Conservation (phyloP, 2,329 filamentous ascomycete genomes). For the Botrytis pseudocinerea region DNA sequence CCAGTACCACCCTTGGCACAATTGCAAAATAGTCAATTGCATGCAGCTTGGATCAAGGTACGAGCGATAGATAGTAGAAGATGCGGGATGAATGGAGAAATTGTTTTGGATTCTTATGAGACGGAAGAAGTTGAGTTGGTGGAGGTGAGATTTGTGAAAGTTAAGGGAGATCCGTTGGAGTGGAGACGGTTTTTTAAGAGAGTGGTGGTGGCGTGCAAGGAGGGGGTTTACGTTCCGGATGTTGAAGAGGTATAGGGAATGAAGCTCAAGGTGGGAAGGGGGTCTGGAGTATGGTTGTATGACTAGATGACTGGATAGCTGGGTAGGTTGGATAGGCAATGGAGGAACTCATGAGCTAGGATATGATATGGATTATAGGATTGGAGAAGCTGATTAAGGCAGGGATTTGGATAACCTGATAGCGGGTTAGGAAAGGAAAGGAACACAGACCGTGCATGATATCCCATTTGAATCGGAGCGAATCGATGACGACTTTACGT, state of each 20-base stretch:
- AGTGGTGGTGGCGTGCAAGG: slow-evolving; percentile 82
- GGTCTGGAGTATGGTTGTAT: neutral
- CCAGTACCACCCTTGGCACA: slow-evolving; percentile 56
- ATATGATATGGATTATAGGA: slow-evolving; percentile 4
- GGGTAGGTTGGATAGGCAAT: neutral
- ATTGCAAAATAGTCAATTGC: slow-evolving; percentile 52
- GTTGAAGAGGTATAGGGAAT: neutral
- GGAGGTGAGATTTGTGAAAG: slow-evolving; percentile 89
- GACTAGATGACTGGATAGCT: neutral
- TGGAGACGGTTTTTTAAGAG: slow-evolving; percentile 98
- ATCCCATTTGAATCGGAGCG: neutral
- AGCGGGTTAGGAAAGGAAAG: neutral
- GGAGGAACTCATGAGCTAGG: neutral
- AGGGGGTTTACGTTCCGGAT: slow-evolving; percentile 69
- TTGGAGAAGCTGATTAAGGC: neutral
- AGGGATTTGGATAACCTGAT: neutral
- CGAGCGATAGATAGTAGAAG: slow-evolving; percentile 71
- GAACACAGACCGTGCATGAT: neutral
- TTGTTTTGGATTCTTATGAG: slow-evolving; percentile 67
- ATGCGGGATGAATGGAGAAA: slow-evolving; percentile 73
- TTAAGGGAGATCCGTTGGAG: slow-evolving; percentile 93
- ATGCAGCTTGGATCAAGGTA: slow-evolving; percentile 66
- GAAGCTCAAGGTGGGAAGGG: neutral
- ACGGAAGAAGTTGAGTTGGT: slow-evolving; percentile 63
- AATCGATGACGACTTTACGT: neutral